Percentiles rank a stretch among this genome's conserved stretches.
phyloP scores from a whole-genome alignment of 768 basidiomycete species.

The Lactarius quietus region DNA sequence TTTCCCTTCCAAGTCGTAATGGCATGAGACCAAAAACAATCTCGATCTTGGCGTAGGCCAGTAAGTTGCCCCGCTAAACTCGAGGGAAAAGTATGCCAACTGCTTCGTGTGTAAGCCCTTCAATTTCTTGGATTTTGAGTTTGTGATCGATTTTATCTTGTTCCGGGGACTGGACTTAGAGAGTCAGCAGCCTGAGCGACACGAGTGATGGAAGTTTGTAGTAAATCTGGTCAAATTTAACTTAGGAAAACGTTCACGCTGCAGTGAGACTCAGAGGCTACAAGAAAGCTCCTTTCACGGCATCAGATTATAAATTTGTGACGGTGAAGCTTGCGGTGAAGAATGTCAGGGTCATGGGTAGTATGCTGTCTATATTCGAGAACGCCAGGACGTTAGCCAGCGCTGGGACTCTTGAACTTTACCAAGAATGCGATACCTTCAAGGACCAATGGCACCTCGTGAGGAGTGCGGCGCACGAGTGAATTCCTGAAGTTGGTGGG shows the following conservation, averaged over 20 bases:
- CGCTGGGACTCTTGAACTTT: background rate
- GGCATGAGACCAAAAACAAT: constrained; percentile 8
- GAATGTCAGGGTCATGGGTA: background rate
- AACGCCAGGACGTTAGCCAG: background rate
- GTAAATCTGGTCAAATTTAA: background rate
- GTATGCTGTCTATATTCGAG: no score
- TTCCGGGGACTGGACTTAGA: background rate
- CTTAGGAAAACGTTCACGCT: background rate
- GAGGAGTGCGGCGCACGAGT: background rate
- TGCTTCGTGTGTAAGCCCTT: background rate
- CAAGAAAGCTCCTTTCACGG: background rate
- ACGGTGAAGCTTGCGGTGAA: background rate
- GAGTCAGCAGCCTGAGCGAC: background rate
- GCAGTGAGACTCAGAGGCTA: background rate
- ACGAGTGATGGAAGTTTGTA: background rate
- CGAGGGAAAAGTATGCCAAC: constrained; percentile 8
- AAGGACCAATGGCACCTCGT: background rate
- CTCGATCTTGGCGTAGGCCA: constrained; percentile 14
- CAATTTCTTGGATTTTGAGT: no score
- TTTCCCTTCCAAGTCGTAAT: constrained; percentile 9
- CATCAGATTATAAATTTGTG: background rate
- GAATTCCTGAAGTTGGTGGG: background rate
- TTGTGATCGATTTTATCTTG: background rate
- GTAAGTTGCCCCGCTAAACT: constrained; percentile 17
- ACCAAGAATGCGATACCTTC: background rate